Conservation (phyloP, 2,329 filamentous ascomycete genomes). For the Cercospora beticola region DNA sequence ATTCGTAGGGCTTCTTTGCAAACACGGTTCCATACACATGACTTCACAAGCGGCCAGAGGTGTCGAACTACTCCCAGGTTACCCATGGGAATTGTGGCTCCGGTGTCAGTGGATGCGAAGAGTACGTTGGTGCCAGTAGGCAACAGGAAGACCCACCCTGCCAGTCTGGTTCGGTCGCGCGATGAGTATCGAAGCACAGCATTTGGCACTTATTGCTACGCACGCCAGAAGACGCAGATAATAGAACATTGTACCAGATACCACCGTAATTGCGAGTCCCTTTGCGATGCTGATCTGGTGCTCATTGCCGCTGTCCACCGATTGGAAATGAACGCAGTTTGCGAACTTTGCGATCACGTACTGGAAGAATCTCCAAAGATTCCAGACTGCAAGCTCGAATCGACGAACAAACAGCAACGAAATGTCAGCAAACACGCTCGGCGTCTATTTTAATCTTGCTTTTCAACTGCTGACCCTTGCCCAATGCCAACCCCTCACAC, state of each 20-base stretch:
- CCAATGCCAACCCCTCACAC: neutral
- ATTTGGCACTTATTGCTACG: neutral
- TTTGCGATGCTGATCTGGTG: neutral
- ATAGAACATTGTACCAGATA: neutral
- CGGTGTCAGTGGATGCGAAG: neutral
- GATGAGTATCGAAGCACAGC: neutral
- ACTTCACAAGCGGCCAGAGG: neutral
- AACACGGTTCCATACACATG: neutral
- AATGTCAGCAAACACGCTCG: neutral
- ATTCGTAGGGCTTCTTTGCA: neutral
- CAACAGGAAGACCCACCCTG: neutral
- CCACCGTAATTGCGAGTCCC: neutral
- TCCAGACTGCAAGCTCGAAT: neutral
- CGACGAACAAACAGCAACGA: neutral
- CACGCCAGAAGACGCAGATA: neutral
- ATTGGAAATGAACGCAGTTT: neutral
- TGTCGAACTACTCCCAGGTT: neutral
- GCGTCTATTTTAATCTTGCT: neutral
- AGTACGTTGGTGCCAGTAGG: neutral
- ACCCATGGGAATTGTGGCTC: neutral
- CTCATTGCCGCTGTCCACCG: neutral
- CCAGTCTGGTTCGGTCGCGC: neutral
- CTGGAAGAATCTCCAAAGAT: neutral
- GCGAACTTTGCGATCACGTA: neutral
- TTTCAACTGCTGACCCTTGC: neutral